Percentiles rank a stretch among this genome's conserved stretches.
phyloP scores from a whole-genome alignment of 768 basidiomycete genomes.

The Boletus rex-veris region DNA sequence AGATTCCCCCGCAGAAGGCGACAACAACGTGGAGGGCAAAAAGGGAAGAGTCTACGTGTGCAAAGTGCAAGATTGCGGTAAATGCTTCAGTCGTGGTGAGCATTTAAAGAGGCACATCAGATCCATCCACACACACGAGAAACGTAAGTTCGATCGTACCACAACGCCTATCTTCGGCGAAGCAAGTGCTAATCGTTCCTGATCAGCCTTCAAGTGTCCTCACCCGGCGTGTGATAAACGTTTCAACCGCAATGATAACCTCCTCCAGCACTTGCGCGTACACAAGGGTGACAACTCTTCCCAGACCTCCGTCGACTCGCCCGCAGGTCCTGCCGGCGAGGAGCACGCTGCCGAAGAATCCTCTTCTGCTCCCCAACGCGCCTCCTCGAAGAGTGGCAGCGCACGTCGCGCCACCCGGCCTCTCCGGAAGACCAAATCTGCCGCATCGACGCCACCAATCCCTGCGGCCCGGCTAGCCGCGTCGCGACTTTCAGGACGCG shows the following conservation, averaged over 20 bases:
- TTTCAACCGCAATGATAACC: slow-evolving; percentile 79
- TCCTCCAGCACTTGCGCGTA: slow-evolving; percentile 74
- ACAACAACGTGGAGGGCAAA: slow-evolving; percentile 26
- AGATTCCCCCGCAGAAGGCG: slow-evolving; percentile 23
- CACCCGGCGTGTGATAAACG: slow-evolving; percentile 63
- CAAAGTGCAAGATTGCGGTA: slow-evolving; percentile 65
- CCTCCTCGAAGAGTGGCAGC: slow-evolving; percentile 19
- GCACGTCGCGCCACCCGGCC: slow-evolving; percentile 31
- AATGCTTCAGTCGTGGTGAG: slow-evolving; percentile 70
- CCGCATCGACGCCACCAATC: slow-evolving; percentile 34
- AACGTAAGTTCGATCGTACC: slow-evolving; percentile 51
- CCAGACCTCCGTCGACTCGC: slow-evolving; percentile 32
- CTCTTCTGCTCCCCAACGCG: slow-evolving; percentile 23
- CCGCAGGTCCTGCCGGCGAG: slow-evolving; percentile 23
- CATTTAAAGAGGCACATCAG: slow-evolving; percentile 75
- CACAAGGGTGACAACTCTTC: slow-evolving; percentile 46
- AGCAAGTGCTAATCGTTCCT: slow-evolving; percentile 21
- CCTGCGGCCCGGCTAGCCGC: slow-evolving; percentile 33
- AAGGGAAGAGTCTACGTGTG: slow-evolving; percentile 50
- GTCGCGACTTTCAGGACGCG: slow-evolving; percentile 30
- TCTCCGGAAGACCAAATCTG: slow-evolving; percentile 34
- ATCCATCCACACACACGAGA: slow-evolving; percentile 73
- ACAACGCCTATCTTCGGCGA: slow-evolving; percentile 12
- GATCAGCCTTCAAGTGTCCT: slow-evolving; percentile 69
- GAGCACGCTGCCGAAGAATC: slow-evolving; percentile 20